Evolutionary conservation across 2,329 filamentous ascomycete genomes (phyloP).

Genomic region (Diaporthe sp.): DNA sequence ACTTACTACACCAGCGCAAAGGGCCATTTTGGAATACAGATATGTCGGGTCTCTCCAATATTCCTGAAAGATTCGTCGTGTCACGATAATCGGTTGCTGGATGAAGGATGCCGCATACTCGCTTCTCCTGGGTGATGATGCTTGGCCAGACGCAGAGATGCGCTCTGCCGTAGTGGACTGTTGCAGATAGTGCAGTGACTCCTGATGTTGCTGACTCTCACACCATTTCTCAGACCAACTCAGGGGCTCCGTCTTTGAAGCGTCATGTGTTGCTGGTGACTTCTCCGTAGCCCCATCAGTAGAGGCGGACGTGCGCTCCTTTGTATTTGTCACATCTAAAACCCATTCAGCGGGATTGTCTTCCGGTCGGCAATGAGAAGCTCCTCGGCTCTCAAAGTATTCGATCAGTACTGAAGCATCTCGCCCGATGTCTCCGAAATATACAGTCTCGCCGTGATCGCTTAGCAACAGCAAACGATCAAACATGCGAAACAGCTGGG

Average conservation of each 20-base stretch:
- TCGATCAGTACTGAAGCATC: constrained; percentile 64
- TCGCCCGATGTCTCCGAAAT: constrained; percentile 70
- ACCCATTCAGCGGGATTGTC: constrained; percentile 79
- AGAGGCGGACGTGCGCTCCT: too few species aligned
- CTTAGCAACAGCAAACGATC: constrained; percentile 70
- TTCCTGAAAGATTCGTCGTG: constrained; percentile 85
- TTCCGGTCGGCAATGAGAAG: constrained; percentile 57
- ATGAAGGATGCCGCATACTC: constrained; percentile 85
- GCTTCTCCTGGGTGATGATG: too few species aligned
- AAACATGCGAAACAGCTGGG: constrained; percentile 61
- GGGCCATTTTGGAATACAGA: constrained; percentile 86
- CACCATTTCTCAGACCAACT: too few species aligned
- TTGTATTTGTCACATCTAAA: constrained; percentile 42
- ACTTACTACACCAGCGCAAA: constrained; percentile 70
- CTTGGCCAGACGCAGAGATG: too few species aligned
- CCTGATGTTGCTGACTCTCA: too few species aligned
- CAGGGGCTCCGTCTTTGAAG: too few species aligned
- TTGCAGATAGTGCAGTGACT: too few species aligned
- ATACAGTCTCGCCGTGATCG: constrained; percentile 65
- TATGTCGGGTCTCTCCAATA: constrained; percentile 93
- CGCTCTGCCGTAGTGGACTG: too few species aligned
- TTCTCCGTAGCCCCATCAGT: too few species aligned
- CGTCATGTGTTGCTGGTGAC: too few species aligned
- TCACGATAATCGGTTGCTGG: constrained; percentile 75
- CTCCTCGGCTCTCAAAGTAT: constrained; percentile 64